A percentile compares a stretch with the other conserved stretches of the same genome.
Evolutionary conservation across 108 stramenopile genomes (phyloP).

Genomic region (Cyclotella atomus): DNA sequence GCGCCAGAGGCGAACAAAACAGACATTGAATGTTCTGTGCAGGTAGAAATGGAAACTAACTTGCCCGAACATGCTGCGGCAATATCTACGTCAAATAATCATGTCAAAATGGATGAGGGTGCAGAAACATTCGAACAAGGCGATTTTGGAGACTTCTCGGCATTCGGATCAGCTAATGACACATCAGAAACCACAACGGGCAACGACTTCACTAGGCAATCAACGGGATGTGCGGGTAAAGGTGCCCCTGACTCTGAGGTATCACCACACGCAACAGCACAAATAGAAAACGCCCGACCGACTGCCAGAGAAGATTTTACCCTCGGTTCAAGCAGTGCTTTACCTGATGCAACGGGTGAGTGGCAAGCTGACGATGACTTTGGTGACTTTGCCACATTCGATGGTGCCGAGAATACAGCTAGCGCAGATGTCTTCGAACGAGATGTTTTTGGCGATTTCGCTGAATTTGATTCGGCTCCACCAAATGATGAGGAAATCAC

Average conservation of each 20-base stretch:
- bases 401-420: background rate
- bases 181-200: background rate
- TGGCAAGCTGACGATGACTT: background rate
- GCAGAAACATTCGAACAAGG: too few relatives aligned
- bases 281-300: too few relatives aligned
- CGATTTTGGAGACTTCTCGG: conserved; percentile 55
- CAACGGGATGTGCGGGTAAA: background rate
- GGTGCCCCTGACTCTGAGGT: too few relatives aligned
- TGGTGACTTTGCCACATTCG: conserved; percentile 2
- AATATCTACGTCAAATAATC: too few relatives aligned
- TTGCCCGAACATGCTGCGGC: too few relatives aligned
- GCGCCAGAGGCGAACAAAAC: too few relatives aligned
- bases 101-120: too few relatives aligned
- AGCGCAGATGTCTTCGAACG: background rate
- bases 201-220: background rate
- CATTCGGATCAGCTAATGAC: too few relatives aligned
- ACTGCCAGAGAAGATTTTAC: too few relatives aligned
- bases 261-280: too few relatives aligned
- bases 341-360: background rate
- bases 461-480: background rate
- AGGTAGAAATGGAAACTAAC: too few relatives aligned
- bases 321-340: background rate
- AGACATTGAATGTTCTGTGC: too few relatives aligned
- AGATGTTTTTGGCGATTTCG: conserved; percentile 54
- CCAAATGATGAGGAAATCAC: background rate